Percentiles rank a stretch among this genome's conserved stretches.
Evolutionary conservation across 2,329 filamentous ascomycete genomes (phyloP).

Genomic region (Emericellopsis atlantica): DNA sequence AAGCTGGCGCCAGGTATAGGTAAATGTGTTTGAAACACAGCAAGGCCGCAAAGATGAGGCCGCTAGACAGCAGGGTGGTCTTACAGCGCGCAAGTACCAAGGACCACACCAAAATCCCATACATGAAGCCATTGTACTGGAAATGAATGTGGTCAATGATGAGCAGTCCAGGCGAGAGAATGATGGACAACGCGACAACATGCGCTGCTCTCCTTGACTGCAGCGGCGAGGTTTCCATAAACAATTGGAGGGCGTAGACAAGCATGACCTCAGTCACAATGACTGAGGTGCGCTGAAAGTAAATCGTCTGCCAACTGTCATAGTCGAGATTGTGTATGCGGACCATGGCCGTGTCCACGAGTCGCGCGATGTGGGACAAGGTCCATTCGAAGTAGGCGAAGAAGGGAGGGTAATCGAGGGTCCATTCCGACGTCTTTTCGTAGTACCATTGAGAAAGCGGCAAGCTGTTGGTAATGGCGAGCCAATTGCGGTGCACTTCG

Average conservation of each 20-base stretch:
- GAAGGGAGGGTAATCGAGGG: constrained; percentile 95
- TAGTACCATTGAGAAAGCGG: constrained; percentile 88
- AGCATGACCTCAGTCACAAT: constrained; percentile 76
- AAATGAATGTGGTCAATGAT: constrained; percentile 99
- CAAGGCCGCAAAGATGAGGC: constrained; percentile 70
- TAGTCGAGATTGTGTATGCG: constrained; percentile 70
- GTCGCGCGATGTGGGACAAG: constrained; percentile 67
- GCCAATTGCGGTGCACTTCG: constrained; percentile 97
- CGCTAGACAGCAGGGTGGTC: constrained; percentile 65
- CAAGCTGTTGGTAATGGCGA: constrained; percentile 85
- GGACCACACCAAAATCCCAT: constrained; percentile 79
- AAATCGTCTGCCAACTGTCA: constrained; percentile 85
- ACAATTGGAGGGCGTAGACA: constrained; percentile 71
- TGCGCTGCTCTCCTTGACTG: constrained; percentile 65
- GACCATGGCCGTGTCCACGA: constrained; percentile 73
- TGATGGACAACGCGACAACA: constrained; percentile 74
- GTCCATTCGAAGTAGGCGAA: constrained; percentile 96
- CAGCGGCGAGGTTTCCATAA: constrained; percentile 57
- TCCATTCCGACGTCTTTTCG: constrained; percentile 98
- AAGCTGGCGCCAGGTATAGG: constrained; percentile 88
- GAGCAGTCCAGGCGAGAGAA: constrained; percentile 83
- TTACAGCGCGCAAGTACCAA: constrained; percentile 68
- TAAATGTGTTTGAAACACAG: constrained; percentile 98
- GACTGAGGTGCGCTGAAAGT: constrained; percentile 85
- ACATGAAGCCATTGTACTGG: constrained; percentile 97